Percentiles rank a stretch among this genome's conserved stretches.
phyloP scores from a whole-genome alignment of 495 filamentous ascomycete species.

The Penicillium lividum region DNA sequence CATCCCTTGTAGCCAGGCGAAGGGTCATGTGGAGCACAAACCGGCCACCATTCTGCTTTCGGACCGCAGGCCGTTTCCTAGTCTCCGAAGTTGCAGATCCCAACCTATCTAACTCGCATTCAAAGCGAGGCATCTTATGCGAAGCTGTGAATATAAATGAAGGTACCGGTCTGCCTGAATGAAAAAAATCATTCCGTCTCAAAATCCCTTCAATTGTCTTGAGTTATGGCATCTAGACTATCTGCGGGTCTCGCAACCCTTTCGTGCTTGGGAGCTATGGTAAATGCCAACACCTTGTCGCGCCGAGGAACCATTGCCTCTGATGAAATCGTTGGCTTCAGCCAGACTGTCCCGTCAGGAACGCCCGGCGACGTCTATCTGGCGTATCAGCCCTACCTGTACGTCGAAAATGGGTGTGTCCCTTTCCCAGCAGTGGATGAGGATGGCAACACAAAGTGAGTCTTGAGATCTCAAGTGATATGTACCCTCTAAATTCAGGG shows the following conservation, averaged over 20 bases:
- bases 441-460: conserved; percentile 50
- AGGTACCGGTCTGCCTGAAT: background rate
- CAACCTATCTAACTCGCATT: background rate
- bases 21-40: conserved; percentile 10
- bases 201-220: background rate
- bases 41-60: conserved; percentile 18
- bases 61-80: conserved; percentile 18
- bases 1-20: conserved; percentile 4
- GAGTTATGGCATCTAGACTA: background rate
- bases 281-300: background rate
- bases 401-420: conserved; percentile 55
- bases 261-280: background rate
- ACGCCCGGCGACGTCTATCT: conserved; percentile 43
- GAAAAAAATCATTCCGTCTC: background rate
- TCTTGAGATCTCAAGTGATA: background rate
- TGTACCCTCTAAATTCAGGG: background rate
- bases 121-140: background rate
- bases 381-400: conserved; percentile 51
- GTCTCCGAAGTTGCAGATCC: conserved; percentile 11
- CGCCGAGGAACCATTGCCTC: conserved; percentile 25
- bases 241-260: background rate
- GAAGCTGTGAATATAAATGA: background rate
- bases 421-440: conserved; percentile 56
- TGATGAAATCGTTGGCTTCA: conserved; percentile 48
- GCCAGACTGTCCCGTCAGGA: conserved; percentile 47